Evolutionary conservation across 208 protist species (phyloP), one percentile per base, ranked within the genome.

Genomic region (Acanthamoeba royreba): DNA sequence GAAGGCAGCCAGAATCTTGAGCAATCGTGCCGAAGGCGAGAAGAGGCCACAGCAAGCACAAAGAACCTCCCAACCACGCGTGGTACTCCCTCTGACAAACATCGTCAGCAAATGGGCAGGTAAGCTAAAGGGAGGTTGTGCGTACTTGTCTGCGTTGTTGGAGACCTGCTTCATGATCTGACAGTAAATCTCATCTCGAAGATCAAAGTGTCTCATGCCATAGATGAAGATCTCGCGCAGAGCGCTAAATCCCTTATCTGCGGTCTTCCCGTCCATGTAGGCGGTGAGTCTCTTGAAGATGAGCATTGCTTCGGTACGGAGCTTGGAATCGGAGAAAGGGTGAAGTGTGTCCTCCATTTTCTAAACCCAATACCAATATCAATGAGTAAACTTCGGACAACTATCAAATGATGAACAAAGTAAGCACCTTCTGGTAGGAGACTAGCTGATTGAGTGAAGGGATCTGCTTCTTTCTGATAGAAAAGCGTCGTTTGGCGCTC

Each of bases 121-220:
- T n/a, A n/a, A n/a, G n/a, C n/a, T n/a, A 63, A 5, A 89, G 31
- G 42, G 43, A 35, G 4, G 28, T 13, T 7, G 31, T 15, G 15
- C 47, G 33, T 91, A 91, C 85, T 8, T 1, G 46, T 91, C 53
- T n/a, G 85, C 28, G n/a, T 91, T 91, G 85, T 72, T 63, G 31
- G 47, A 1, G 55, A 49, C 69, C 55, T 91, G 85, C 85, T 91
- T 91, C 40, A 91, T 91, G 85, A 91, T 1, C 43, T 72, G 85
- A 19, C 85, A 91, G 43, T 63, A 91, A 52, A 91, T 91, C 43
- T 91, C 85, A 22, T 91, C 85, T 28, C 85, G 47, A 0, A 91
- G 85, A 69, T 87, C 77, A 87, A 87, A 87, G 47, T 58, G 47
- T 0, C 77, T 25, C 25, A 87, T 25, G n/a, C 77, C 77, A 35